These are phyloP conservation scores for Penicillium argentinense DNA, from an alignment of 495 filamentous ascomycete species.

Conservation along the genomic window DNA sequence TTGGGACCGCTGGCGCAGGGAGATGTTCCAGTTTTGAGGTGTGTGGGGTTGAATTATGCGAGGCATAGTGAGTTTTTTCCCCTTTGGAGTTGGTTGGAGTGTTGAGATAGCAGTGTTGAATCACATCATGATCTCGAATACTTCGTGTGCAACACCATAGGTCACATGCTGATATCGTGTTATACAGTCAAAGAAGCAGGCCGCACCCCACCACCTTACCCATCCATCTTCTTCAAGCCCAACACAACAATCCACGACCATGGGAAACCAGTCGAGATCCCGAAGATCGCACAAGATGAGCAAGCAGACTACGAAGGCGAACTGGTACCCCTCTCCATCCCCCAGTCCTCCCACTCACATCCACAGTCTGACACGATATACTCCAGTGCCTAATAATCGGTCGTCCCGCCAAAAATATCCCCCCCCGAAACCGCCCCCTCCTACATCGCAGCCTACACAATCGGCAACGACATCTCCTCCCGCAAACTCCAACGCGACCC, in stretches of 20 bases:
- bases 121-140: too few species aligned
- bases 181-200: slow-evolving; percentile 49
- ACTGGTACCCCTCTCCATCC: slow-evolving; percentile 27
- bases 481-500: slow-evolving; percentile 46
- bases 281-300: slow-evolving; percentile 48
- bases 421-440: slow-evolving; percentile 37
- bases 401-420: slow-evolving; percentile 45
- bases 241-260: slow-evolving; percentile 44
- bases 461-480: slow-evolving; percentile 50
- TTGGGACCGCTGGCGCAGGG: slow-evolving; percentile 33
- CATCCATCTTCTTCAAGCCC: slow-evolving; percentile 54
- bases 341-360: background rate
- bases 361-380: background rate
- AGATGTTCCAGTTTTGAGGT: slow-evolving; percentile 39
- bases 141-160: background rate
- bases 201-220: slow-evolving; percentile 44
- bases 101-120: too few species aligned
- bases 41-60: slow-evolving; percentile 41
- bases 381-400: slow-evolving; percentile 39
- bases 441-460: slow-evolving; percentile 50
- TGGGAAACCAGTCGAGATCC: slow-evolving; percentile 39
- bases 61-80: slow-evolving; percentile 35
- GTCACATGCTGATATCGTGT: background rate
- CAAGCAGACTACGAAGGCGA: slow-evolving; percentile 57
- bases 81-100: too few species aligned